Conservation (phyloP, 352 stramenopile species). For the Globisporangium takayamanum region DNA sequence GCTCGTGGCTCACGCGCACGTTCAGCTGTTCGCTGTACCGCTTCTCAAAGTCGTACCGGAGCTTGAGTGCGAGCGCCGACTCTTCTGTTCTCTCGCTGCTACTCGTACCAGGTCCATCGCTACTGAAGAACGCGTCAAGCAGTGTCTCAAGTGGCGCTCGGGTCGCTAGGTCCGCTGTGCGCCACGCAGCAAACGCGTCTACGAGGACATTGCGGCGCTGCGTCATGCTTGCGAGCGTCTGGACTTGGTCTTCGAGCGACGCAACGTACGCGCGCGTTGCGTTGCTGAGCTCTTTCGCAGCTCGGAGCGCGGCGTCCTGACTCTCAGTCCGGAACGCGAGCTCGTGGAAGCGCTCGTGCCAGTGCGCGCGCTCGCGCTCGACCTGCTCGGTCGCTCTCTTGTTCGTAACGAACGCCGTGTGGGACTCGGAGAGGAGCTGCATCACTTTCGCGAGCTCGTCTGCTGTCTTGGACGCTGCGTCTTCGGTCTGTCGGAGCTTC, state of each 20-base stretch:
- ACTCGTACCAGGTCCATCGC: no score
- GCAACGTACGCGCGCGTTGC: slow-evolving; percentile 21
- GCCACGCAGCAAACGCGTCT: slow-evolving; percentile 4
- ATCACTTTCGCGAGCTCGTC: slow-evolving; percentile 37
- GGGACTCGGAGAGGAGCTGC: slow-evolving; percentile 43
- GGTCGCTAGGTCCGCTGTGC: not conserved
- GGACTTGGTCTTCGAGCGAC: slow-evolving; percentile 18
- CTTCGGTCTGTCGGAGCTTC: slow-evolving; percentile 25
- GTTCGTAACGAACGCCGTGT: slow-evolving; percentile 30
- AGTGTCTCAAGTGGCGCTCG: slow-evolving; percentile 12
- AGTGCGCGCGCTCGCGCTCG: slow-evolving; percentile 27
- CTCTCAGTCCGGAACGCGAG: slow-evolving; percentile 34
- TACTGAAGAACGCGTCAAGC: slow-evolving; percentile 16
- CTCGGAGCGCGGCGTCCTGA: slow-evolving; percentile 24
- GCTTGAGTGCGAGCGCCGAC: slow-evolving; percentile 21
- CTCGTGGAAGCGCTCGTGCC: slow-evolving; percentile 31
- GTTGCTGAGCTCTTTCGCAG: slow-evolving; percentile 26
- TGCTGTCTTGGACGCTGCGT: slow-evolving; percentile 20
- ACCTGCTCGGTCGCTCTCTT: slow-evolving; percentile 22
- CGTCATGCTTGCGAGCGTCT: slow-evolving; percentile 7
- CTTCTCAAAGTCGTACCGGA: slow-evolving; percentile 45
- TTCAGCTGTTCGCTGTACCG: slow-evolving; percentile 50
- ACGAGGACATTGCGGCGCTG: not conserved
- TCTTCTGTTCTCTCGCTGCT: no score
- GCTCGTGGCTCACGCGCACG: slow-evolving; percentile 46